Base-by-base conservation (phyloP, 257 asterid species). In the Rehmannia glutinosa region DNA sequence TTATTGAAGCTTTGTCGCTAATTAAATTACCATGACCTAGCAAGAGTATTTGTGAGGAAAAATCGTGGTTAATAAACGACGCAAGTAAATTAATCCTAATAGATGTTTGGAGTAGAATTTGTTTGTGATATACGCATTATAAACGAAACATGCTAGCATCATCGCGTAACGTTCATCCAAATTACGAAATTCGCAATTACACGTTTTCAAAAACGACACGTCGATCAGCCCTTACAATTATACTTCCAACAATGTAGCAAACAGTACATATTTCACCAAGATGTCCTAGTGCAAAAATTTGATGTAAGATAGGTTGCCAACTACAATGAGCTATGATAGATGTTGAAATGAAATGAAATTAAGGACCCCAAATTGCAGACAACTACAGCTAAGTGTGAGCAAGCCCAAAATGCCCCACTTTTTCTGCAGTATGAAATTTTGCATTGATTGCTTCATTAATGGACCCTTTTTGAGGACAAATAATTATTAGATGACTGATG, bases 321-420 rank as follows among this genome's bases (percentile, higher is more conserved):
- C 73, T 61, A 23, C 79, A 61, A 61, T 51, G 20, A 52, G 47
- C n/a, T n/a, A n/a, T n/a, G 62, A 66, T 15, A 33, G 71, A 78
- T 45, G 51, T 72, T 59, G 73, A 64, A 42, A 70, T 71, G 45
- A 55, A 62, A 72, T 68, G 80, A 70, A 66, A 73, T 35, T 8
- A 69, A 72, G 75, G 75, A 78, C 65, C 75, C 68, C 66, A 75
- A 69, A 68, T 21, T 75, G 62, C 41, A 72, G 81, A 69, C 79
- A 77, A 1, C 35, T 75, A 70, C 83, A 77, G 79, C 83, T 72
- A 74, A 71, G 70, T 64, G 42, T 66, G 62, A 64, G 70, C 55
- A 54, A 8, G 23, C 64, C 68, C 60, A n/a, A 59, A 57, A 13
- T 68, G 67, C 23, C 74, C 74, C 78, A 66, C 72, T 16, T 20